phyloP scores from a whole-genome alignment of 352 stramenopile genomes.

The Phytophthora pisi region DNA sequence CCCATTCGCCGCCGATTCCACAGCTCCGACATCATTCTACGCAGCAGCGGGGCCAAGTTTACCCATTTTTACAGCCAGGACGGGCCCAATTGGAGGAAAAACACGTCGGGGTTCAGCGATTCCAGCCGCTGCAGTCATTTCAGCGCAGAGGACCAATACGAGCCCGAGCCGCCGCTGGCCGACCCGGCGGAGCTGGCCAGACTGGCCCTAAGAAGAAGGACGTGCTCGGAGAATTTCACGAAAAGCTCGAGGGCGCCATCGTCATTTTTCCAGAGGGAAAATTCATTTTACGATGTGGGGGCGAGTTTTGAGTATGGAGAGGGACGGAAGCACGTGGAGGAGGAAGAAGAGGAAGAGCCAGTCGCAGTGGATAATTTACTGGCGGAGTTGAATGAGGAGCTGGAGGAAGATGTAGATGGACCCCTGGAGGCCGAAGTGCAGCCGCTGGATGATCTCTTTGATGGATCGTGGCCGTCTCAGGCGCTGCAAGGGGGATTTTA shows the following conservation, averaged over 20 bases:
- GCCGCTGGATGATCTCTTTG: slow-evolving; percentile 27
- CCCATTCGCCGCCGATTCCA: slow-evolving; percentile 56
- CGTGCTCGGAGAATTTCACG: slow-evolving; percentile 48
- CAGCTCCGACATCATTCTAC: slow-evolving; percentile 63
- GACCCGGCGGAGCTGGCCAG: slow-evolving; percentile 26
- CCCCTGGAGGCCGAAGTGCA: slow-evolving; percentile 13
- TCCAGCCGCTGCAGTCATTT: slow-evolving; percentile 23
- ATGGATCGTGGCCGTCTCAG: slow-evolving; percentile 23
- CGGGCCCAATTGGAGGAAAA: slow-evolving; percentile 22
- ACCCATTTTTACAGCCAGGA: slow-evolving; percentile 11
- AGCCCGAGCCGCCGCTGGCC: slow-evolving; percentile 31
- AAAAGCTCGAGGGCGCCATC: slow-evolving; percentile 31
- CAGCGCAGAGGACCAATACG: slow-evolving; percentile 18
- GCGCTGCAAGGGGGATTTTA: background rate
- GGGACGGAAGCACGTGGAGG: slow-evolving; percentile 3
- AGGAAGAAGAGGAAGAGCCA: slow-evolving; percentile 36
- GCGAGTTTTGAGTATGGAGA: slow-evolving; percentile 16
- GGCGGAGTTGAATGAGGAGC: slow-evolving; percentile 23
- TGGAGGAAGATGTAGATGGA: slow-evolving; percentile 19
- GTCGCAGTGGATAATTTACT: slow-evolving; percentile 16
- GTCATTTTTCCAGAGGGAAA: slow-evolving; percentile 31
- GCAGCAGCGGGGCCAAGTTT: slow-evolving; percentile 23
- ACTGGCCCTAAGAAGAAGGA: slow-evolving; percentile 28
- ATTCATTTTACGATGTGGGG: slow-evolving; percentile 9
- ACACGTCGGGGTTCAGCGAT: slow-evolving; percentile 22